Percentiles rank a stretch among this genome's conserved stretches.
Conservation (phyloP, 2,329 filamentous ascomycete genomes). For the Calycina marina region DNA sequence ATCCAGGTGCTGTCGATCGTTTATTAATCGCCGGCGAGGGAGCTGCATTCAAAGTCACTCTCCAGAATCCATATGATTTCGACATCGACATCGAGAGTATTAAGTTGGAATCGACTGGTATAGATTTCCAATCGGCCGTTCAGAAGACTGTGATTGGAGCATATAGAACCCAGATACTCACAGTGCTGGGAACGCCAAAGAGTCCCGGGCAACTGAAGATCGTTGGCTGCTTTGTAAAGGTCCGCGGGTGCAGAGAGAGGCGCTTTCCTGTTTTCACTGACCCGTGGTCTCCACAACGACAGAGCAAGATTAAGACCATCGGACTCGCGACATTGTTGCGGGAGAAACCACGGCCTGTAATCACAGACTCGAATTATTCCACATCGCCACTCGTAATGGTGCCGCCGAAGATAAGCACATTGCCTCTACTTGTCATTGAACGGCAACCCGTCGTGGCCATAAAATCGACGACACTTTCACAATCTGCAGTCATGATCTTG, state of each 20-base stretch:
- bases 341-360: conserved; percentile 19
- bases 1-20: conserved; percentile 44
- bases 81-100: conserved; percentile 81
- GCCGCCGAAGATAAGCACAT: conserved; percentile 31
- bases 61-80: conserved; percentile 92
- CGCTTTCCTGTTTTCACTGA: conserved; percentile 72
- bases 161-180: conserved; percentile 67
- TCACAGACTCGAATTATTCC: conserved; percentile 21
- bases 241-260: conserved; percentile 68
- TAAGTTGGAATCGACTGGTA: conserved; percentile 57
- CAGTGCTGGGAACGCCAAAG: conserved; percentile 53
- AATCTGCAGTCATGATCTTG: conserved; percentile 80
- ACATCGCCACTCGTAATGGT: conserved; percentile 26
- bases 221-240: conserved; percentile 63
- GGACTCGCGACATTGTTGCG: conserved; percentile 38
- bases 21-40: conserved; percentile 68
- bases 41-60: conserved; percentile 62
- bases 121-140: conserved; percentile 51
- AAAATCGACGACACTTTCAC: conserved; percentile 62
- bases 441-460: conserved; percentile 66
- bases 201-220: conserved; percentile 55
- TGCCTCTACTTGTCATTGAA: conserved; percentile 62
- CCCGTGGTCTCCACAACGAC: conserved; percentile 56
- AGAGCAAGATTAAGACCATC: conserved; percentile 62
- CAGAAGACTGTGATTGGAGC: conserved; percentile 61